A percentile compares a stretch with the other conserved stretches of the same genome.
phyloP scores from a whole-genome alignment of 768 basidiomycete species.

The Sarcodon sp. region DNA sequence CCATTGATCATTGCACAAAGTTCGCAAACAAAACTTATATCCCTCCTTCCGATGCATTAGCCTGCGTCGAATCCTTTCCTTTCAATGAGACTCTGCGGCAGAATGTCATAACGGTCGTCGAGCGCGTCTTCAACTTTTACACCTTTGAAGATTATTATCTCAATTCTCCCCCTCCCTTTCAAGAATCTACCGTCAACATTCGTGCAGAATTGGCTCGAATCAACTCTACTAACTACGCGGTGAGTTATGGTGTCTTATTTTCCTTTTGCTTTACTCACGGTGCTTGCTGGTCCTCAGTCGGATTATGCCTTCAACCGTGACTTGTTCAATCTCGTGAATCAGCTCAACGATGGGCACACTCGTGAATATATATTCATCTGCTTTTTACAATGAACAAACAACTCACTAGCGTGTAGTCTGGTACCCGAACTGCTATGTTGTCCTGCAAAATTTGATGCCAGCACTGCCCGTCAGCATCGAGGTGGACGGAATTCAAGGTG shows the following conservation, averaged over 20 bases:
- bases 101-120: constrained; percentile 20
- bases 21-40: constrained; percentile 20
- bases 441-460: constrained; percentile 33
- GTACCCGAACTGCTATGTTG: constrained; percentile 42
- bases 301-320: constrained; percentile 55
- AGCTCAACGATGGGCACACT: constrained; percentile 56
- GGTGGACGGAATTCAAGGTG: constrained; percentile 26
- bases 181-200: constrained; percentile 41
- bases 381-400: constrained; percentile 29
- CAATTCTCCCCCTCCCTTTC: constrained; percentile 22
- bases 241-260: constrained; percentile 9
- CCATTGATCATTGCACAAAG: too few species aligned
- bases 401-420: constrained; percentile 24
- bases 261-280: too few species aligned
- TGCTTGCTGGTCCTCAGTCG: constrained; percentile 25
- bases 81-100: constrained; percentile 25
- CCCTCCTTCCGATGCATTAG: constrained; percentile 38
- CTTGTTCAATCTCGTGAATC: constrained; percentile 40
- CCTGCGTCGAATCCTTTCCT: constrained; percentile 39
- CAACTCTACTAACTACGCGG: constrained; percentile 32
- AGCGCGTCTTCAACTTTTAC: constrained; percentile 23
- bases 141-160: constrained; percentile 27
- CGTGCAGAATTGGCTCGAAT: constrained; percentile 33
- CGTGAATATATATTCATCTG: constrained; percentile 20
- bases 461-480: constrained; percentile 41